Evolutionary conservation across 345 rosid species (phyloP), one percentile per base, ranked within the genome.

Genomic region (Gossypium turneri): DNA sequence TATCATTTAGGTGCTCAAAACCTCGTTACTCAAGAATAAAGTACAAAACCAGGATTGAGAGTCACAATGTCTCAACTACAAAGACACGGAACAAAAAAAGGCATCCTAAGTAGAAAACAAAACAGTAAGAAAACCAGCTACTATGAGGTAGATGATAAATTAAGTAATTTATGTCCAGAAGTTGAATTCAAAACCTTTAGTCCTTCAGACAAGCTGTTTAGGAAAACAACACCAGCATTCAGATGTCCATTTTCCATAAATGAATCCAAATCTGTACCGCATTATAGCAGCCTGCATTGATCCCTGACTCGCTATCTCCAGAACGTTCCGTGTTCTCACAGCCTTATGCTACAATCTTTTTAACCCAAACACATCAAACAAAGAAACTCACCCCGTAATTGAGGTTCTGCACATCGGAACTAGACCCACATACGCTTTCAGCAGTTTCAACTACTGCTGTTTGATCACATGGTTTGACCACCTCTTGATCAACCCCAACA

Each of bases 331-430:
- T 12, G 64, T 64, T 79, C 69, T 77, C 76, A 67, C 65, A 66
- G 86, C 78, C 79, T 78, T 75, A 78, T 13, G 45, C 74, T 47
- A 77, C 83, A 75, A 80, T 52, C 77, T 71, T 76, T 76, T 76
- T 76, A 76, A 73, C 79, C 79, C 78, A 79, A 77, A 76, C 81
- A 80, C 83, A 73, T 81, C 82, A 81, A 76, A 66, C 81, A 85
- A 72, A 83, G 72, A 76, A 85, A 84, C 91, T 82, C 77, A 86
- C 92, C 86, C 84, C 80, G 53, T 48, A 80, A 58, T 82, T 80
- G 80, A 80, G 82, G 84, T 83, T 82, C 85, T 63, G 83, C 74
- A 77, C 44, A 48, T 79, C 77, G 45, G 87, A 81, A 80, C 73
- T 81, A 62, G 84, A 52, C 73, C 76, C 68, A 67, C 70, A 78